Base-by-base conservation (phyloP, 2,329 filamentous ascomycete species). In the Colletotrichum noveboracense region DNA sequence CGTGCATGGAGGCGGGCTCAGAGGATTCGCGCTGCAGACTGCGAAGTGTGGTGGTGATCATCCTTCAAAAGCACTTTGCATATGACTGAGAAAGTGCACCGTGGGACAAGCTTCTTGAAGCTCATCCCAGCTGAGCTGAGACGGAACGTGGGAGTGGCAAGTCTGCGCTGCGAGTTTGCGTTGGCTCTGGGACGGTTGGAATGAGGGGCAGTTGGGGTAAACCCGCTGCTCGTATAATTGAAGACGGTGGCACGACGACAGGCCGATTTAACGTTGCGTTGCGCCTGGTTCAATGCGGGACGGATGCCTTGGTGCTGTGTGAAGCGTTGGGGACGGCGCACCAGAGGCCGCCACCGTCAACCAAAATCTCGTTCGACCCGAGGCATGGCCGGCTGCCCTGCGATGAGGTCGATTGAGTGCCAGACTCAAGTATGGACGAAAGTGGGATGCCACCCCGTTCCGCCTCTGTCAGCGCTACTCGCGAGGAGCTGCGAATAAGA, bases 401-500 rank as follows among this genome's bases (percentile, higher is more conserved):
- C 36, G 56, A 56, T 55, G 16, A 30, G n/a, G 8, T 43, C 18
- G 43, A 52, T 52, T 52, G 43, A 52, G 10, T 21, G n/a, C 43
- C 43, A 52, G n/a, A 52, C 43, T 52, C 55, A 12, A 48, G 34
- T 26, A 48, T 9, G 26, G 26, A 56, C 30, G 52, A 58, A 26
- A 55, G 62, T 52, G 43, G 43, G 56, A 64, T 56, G 38, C 58
- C 18, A 38, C 13, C 3, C 18, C 24, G n/a, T 26, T 24, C 55
- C 26, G 28, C n/a, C 34, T 38, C 34, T 32, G 62, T 73, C 58
- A 73, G 73, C 73, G 64, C 73, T 68, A 75, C 43, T 56, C 43
- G 32, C 10, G n/a, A n/a, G 7, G 24, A 48, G 18, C 62, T 34
- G 66, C 70, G 43, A 67, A 62, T 68, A 7, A 38, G 34, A 56